phyloP scores from a whole-genome alignment of 176 grass and related monocot genomes.

The Ampelocalamus luodianensis region DNA sequence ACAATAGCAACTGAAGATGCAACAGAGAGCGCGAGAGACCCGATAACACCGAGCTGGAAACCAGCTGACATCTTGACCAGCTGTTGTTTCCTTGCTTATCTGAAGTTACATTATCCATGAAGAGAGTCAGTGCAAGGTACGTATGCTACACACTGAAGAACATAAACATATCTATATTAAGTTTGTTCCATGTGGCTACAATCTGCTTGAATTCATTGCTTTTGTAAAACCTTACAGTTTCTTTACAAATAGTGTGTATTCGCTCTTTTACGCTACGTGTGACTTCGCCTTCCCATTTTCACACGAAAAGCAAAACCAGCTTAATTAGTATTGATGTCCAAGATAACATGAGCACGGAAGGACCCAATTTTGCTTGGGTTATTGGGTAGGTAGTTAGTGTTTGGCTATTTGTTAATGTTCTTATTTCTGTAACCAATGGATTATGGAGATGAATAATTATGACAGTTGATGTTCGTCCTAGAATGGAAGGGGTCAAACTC shows the following conservation, averaged over 20 bases:
- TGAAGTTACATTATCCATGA: constrained; percentile 45
- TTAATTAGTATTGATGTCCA: constrained; percentile 37
- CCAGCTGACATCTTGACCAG: constrained; percentile 62
- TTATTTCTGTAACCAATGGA: constrained; percentile 9
- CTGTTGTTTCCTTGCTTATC: constrained; percentile 51
- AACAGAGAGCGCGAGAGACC: constrained; percentile 89
- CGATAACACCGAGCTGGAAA: constrained; percentile 81
- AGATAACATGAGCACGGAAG: constrained; percentile 20
- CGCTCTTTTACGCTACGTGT: constrained; percentile 11
- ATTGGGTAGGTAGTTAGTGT: constrained; percentile 8
- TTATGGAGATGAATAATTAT: constrained; percentile 24
- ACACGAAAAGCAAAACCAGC: neutral
- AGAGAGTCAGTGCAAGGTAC: constrained; percentile 45
- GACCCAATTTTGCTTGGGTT: constrained; percentile 4
- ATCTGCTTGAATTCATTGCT: constrained; percentile 8
- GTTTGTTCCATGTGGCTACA: neutral
- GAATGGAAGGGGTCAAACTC: constrained; percentile 34
- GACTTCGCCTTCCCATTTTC: neutral
- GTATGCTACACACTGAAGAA: constrained; percentile 32
- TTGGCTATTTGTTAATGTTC: constrained; percentile 33
- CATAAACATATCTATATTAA: neutral
- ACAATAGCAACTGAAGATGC: constrained; percentile 94
- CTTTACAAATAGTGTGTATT: neutral
- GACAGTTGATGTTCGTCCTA: neutral
- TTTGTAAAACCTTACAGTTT: constrained; percentile 12